Conservation (phyloP, 345 rosid species). For the Isatis tinctoria region DNA sequence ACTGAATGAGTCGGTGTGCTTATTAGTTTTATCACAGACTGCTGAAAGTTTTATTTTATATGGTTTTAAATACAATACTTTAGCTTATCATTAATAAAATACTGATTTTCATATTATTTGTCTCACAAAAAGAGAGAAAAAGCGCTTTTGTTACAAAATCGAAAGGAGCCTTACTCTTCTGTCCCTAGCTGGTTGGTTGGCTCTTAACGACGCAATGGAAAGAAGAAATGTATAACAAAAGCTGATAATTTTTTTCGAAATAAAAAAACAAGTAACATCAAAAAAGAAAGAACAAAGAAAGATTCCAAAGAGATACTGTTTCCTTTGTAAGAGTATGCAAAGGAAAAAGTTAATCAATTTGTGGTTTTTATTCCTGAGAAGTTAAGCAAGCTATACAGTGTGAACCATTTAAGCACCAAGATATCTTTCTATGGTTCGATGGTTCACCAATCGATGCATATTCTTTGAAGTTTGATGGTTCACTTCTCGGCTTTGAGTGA, state of each 20-base stretch:
- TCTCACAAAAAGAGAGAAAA: slow-evolving; percentile 18
- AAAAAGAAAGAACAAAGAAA: slow-evolving; percentile 22
- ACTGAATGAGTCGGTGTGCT: not conserved
- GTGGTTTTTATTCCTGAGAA: not conserved
- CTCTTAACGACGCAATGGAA: slow-evolving; percentile 24
- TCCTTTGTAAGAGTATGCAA: slow-evolving; percentile 9
- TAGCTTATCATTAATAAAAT: not conserved
- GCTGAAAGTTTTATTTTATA: not conserved
- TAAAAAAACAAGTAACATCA: slow-evolving; percentile 10
- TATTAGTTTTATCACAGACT: not conserved
- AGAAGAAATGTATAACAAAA: slow-evolving; percentile 9
- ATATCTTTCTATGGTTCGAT: too few relatives aligned
- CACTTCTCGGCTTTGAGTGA: too few relatives aligned
- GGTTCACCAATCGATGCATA: not conserved
- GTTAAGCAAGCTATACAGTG: not conserved
- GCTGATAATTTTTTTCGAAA: slow-evolving; percentile 8
- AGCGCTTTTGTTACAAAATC: slow-evolving; percentile 20
- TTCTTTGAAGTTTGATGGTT: not conserved
- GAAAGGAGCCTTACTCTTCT: slow-evolving; percentile 26
- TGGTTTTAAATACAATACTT: not conserved
- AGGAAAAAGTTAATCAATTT: not conserved
- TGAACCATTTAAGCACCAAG: too few relatives aligned
- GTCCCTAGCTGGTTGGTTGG: slow-evolving; percentile 29
- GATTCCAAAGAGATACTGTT: slow-evolving; percentile 30
- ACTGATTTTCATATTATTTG: slow-evolving; percentile 16